Base-by-base conservation (phyloP, 139 green algal genomes). In the Ulvella scutata region DNA sequence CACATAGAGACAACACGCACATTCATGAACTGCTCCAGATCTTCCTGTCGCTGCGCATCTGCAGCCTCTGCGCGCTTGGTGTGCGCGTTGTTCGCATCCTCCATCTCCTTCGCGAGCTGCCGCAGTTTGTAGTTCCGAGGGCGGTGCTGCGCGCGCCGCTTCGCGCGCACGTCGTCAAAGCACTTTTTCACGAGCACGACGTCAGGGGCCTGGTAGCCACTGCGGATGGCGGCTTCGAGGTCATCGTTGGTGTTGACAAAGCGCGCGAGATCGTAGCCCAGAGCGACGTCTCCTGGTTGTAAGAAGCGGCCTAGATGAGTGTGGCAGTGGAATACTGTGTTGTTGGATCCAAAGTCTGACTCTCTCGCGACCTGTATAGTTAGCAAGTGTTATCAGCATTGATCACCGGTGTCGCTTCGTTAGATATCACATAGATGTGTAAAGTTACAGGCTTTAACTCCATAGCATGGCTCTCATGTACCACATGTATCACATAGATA, bases 301-400 rank as follows among this genome's bases (percentile, higher is more conserved):
- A 97, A 79, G 59, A 97, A 72, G 75, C 89, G 75, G 3, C 94
- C 94, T 31, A 99, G 83, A 75, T 98, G 91, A 2, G 94, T 98
- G 9, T 81, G 75, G 77, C 72, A 75, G 78, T 78, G 84, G 77
- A 92, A 92, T 4, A 85, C 87, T 17, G 73, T 86, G 84, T 99
- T 93, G 77, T 97, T 98, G 26, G 72, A 61, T 10, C 94, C 94
- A 76, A 98, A 94, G 81, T 99, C 94, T 2, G 83, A 80, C 31
- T 84, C 77, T 1, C 90, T 77, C 0, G 92, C 94, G 31, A 98
- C 88, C 80, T 90, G 75, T 44, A 81, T 75, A 78, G 21, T 36
- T 28, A 21, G 43, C 35, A 43, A 74, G 35, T 9, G 74, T 29
- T 38, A 61, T 34, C 28, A 43, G 17, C 2, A n/a, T n/a, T n/a